phyloP scores from a whole-genome alignment of 2,329 filamentous ascomycete species.

The Trichoderma simmonsii region DNA sequence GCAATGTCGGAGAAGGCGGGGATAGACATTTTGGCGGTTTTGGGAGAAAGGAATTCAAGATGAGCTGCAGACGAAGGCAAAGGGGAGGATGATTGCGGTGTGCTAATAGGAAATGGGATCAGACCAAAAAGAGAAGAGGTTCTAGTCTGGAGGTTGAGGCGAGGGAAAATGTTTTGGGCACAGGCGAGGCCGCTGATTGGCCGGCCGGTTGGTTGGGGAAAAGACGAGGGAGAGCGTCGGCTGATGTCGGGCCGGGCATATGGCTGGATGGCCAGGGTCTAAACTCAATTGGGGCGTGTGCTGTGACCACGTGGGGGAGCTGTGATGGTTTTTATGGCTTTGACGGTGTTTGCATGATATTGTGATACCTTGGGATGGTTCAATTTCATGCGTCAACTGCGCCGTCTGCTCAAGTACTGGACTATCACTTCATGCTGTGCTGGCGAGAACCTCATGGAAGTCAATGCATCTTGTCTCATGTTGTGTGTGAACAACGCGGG shows the following conservation, averaged over 20 bases:
- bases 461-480: neutral
- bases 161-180: constrained; percentile 21
- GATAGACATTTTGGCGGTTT: constrained; percentile 65
- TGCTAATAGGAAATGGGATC: neutral
- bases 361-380: neutral
- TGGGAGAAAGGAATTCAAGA: neutral
- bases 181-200: constrained; percentile 12
- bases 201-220: constrained; percentile 17
- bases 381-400: neutral
- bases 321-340: neutral
- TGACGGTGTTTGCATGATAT: neutral
- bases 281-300: constrained; percentile 13
- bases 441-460: neutral
- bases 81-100: neutral
- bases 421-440: neutral
- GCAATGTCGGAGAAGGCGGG: constrained; percentile 95
- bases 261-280: neutral
- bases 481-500: neutral
- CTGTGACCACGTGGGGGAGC: constrained; percentile 20
- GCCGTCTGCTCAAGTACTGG: neutral
- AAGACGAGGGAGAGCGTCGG: constrained; percentile 24
- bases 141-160: constrained; percentile 1
- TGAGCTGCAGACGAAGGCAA: neutral
- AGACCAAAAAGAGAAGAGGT: constrained; percentile 5
- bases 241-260: constrained; percentile 31